phyloP scores from a whole-genome alignment of 192 early-diverging fungal genomes.

The Backusella australiensis region DNA sequence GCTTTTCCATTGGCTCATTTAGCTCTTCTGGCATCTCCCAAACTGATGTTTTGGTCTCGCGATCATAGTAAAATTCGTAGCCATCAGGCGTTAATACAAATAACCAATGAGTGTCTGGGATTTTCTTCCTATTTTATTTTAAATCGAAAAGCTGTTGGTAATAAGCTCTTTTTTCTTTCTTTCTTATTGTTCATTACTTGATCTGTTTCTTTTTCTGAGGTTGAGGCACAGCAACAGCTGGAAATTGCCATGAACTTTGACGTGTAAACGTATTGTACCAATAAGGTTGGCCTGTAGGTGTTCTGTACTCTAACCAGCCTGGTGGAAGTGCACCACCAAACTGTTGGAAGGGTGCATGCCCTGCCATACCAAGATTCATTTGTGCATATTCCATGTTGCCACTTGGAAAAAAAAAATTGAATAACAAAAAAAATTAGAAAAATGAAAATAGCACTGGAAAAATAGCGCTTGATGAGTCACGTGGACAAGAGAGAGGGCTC shows the following conservation, averaged over 20 bases:
- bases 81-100: slow-evolving; percentile 68
- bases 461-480: not conserved
- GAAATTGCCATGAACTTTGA: slow-evolving; percentile 68
- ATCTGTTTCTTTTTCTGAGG: slow-evolving; percentile 9
- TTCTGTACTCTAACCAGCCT: slow-evolving; percentile 62
- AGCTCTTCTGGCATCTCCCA: slow-evolving; percentile 57
- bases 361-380: not conserved
- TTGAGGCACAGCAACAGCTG: slow-evolving; percentile 22
- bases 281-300: slow-evolving; percentile 64
- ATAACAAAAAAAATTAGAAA: not conserved
- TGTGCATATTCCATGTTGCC: not conserved
- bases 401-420: not conserved
- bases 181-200: slow-evolving; percentile 38
- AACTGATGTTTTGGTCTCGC: slow-evolving; percentile 60
- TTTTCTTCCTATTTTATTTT: slow-evolving; percentile 45
- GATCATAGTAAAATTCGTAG: slow-evolving; percentile 78
- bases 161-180: slow-evolving; percentile 38
- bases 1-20: slow-evolving; percentile 24
- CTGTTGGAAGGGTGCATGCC: not conserved
- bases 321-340: slow-evolving; percentile 36
- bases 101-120: slow-evolving; percentile 70
- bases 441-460: not conserved
- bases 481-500: not conserved
- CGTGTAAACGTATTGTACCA: slow-evolving; percentile 72
- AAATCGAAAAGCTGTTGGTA: slow-evolving; percentile 33